Evolutionary conservation across 2,329 filamentous ascomycete species (phyloP).

Genomic region (Cladobotryum mycophilum): DNA sequence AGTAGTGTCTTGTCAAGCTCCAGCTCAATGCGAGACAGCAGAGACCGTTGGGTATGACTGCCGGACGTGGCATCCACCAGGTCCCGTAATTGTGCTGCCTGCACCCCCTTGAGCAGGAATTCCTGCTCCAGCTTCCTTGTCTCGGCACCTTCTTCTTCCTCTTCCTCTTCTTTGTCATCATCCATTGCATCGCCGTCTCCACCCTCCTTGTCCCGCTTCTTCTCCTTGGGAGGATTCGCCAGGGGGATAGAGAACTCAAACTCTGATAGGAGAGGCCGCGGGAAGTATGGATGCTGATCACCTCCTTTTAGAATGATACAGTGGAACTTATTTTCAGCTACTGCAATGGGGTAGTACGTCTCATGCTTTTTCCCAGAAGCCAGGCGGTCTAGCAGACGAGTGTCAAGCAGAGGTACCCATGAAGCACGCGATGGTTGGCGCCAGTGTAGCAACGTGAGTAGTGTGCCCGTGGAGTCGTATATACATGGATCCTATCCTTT

Average conservation of each 20-base stretch:
- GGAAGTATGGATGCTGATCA: slow-evolving; percentile 90
- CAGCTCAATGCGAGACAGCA: slow-evolving; percentile 66
- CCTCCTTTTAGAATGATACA: slow-evolving; percentile 98
- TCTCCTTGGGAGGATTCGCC: slow-evolving; percentile 17
- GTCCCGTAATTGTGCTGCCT: slow-evolving; percentile 70
- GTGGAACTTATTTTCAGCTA: slow-evolving; percentile 87
- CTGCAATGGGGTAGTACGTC: slow-evolving; percentile 90
- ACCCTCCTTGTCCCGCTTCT: slow-evolving; percentile 22
- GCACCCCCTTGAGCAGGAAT: slow-evolving; percentile 68
- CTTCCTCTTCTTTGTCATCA: slow-evolving; percentile 11
- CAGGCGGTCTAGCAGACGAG: slow-evolving; percentile 72
- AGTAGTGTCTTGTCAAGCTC: slow-evolving; percentile 87
- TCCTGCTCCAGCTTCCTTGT: slow-evolving; percentile 67
- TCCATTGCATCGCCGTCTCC: slow-evolving; percentile 20
- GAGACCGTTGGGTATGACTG: slow-evolving; percentile 54
- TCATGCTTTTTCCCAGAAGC: slow-evolving; percentile 82
- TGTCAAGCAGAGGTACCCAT: slow-evolving; percentile 92
- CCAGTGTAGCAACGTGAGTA: slow-evolving; percentile 88
- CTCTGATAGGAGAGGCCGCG: slow-evolving; percentile 80
- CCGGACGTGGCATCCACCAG: slow-evolving; percentile 59
- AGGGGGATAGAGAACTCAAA: slow-evolving; percentile 89
- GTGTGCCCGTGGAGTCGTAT: slow-evolving; percentile 85
- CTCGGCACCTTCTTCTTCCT: slow-evolving; percentile 36
- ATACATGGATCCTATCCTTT: slow-evolving; percentile 75
- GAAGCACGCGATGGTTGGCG: slow-evolving; percentile 74